phyloP scores from a whole-genome alignment of 345 rosid genomes.

The Cardiospermum halicacabum region DNA sequence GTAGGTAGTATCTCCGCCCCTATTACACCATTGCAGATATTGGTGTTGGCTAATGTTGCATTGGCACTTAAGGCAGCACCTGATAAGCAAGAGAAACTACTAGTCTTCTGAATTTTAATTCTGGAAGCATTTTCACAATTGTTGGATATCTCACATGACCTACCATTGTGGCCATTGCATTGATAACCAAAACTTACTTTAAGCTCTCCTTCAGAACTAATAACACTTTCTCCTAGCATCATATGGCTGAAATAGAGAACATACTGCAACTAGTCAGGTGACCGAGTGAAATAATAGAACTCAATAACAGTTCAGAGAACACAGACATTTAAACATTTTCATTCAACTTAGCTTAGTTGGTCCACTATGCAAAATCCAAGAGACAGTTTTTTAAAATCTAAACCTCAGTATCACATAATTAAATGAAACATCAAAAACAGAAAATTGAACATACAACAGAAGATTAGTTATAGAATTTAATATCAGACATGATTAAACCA shows the following conservation, averaged over 20 bases:
- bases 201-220: slow-evolving; percentile 59
- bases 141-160: slow-evolving; percentile 23
- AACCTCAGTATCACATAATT: background rate
- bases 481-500: background rate
- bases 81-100: slow-evolving; percentile 90
- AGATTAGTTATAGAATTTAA: background rate
- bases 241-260: slow-evolving; percentile 27
- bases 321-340: background rate
- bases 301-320: background rate
- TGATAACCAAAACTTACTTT: slow-evolving; percentile 91
- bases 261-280: background rate
- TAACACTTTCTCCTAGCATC: slow-evolving; percentile 39
- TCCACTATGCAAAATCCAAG: background rate
- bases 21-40: slow-evolving; percentile 84
- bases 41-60: slow-evolving; percentile 92
- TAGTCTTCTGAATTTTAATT: slow-evolving; percentile 44
- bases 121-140: slow-evolving; percentile 34
- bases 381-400: background rate
- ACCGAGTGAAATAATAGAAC: slow-evolving; percentile 4
- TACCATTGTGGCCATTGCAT: slow-evolving; percentile 38
- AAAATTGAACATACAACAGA: background rate
- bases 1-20: slow-evolving; percentile 86
- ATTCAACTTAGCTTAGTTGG: background rate
- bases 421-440: background rate
- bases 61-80: slow-evolving; percentile 97